Evolutionary conservation across 2,329 filamentous ascomycete species (phyloP).

Genomic region (Neoscytalidium dimidiatum): DNA sequence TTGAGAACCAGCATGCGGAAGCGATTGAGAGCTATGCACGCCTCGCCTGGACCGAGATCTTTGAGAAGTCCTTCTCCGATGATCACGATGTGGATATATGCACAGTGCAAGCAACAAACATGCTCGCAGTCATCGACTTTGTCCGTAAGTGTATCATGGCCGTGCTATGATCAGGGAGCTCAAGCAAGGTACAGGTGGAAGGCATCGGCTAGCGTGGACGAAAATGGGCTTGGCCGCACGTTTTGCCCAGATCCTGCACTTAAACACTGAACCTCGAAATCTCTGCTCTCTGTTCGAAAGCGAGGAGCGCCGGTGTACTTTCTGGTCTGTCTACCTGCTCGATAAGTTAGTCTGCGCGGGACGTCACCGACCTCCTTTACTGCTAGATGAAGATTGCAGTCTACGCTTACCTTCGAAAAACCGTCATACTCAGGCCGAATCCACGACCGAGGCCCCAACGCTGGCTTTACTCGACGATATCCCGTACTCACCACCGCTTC

Average conservation of each 20-base stretch:
- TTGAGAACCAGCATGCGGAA: slow-evolving; percentile 28
- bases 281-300: slow-evolving; percentile 21
- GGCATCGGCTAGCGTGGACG: slow-evolving; percentile 38
- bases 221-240: slow-evolving; percentile 37
- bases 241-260: slow-evolving; percentile 37
- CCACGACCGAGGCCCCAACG: neutral
- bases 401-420: slow-evolving; percentile 35
- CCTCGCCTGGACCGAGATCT: slow-evolving; percentile 37
- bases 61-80: slow-evolving; percentile 36
- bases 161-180: neutral
- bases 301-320: slow-evolving; percentile 39
- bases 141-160: slow-evolving; percentile 31
- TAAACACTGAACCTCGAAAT: slow-evolving; percentile 34
- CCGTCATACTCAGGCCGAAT: slow-evolving; percentile 20
- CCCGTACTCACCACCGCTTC: slow-evolving; percentile 22
- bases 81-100: slow-evolving; percentile 33
- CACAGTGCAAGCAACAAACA: slow-evolving; percentile 40
- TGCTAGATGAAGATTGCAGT: slow-evolving; percentile 36
- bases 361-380: slow-evolving; percentile 35
- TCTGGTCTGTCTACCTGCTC: slow-evolving; percentile 44
- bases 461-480: neutral
- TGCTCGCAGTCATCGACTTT: slow-evolving; percentile 42
- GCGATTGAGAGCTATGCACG: slow-evolving; percentile 31
- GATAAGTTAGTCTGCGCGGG: slow-evolving; percentile 42
- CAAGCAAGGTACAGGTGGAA: slow-evolving; percentile 28